These are phyloP conservation scores for Bryoglossum gracile DNA, from an alignment of 495 filamentous ascomycete species.

Conservation along the genomic window DNA sequence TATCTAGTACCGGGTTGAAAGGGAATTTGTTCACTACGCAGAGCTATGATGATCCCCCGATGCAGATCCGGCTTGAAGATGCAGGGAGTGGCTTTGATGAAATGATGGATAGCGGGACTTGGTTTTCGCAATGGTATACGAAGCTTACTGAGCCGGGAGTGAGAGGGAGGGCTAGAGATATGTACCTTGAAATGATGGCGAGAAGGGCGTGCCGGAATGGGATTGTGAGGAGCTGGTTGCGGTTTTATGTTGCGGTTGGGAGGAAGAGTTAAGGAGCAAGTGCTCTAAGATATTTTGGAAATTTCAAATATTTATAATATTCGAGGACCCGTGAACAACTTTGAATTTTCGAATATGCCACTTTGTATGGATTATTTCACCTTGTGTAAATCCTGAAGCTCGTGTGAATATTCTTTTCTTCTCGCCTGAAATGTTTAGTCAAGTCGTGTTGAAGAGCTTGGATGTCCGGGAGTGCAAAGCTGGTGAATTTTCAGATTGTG, in stretches of 20 bases:
- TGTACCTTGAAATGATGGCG: conserved; percentile 3
- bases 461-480: conserved; percentile 70
- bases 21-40: conserved; percentile 7
- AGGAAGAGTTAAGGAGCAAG: too few relatives aligned
- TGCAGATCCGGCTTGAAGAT: not conserved
- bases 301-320: too few relatives aligned
- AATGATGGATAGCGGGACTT: not conserved
- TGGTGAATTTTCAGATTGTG: conserved; percentile 69
- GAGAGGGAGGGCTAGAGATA: conserved; percentile 1
- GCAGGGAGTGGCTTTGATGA: conserved; percentile 7
- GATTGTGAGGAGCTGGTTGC: conserved; percentile 2
- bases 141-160: not conserved
- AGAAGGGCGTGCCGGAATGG: conserved; percentile 5
- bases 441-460: conserved; percentile 55
- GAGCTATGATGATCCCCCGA: conserved; percentile 4
- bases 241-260: conserved; percentile 12
- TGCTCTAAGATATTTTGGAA: too few relatives aligned
- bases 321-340: too few relatives aligned
- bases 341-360: too few relatives aligned
- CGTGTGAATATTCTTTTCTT: too few relatives aligned
- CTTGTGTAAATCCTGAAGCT: too few relatives aligned
- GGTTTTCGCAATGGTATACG: conserved; percentile 3
- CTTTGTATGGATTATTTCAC: too few relatives aligned
- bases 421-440: too few relatives aligned
- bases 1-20: conserved; percentile 10